Conservation (phyloP, 495 filamentous ascomycete species). For the Aspergillus asperescens region DNA sequence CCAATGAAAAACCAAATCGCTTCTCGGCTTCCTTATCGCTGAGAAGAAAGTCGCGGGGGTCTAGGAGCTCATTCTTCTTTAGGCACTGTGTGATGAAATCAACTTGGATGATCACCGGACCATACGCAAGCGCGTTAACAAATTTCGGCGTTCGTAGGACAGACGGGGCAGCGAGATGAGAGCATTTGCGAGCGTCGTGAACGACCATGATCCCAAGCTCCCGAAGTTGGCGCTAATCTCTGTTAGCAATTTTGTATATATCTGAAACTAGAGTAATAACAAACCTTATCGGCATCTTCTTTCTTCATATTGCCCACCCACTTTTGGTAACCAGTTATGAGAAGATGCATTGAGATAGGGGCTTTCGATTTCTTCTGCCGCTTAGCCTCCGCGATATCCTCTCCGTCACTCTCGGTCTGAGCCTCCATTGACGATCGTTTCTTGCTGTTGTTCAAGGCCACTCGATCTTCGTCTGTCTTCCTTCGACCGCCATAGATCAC, state of each 20-base stretch:
- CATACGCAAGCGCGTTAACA: constrained; percentile 73
- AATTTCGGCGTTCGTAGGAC: constrained; percentile 92
- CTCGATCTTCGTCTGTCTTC: constrained; percentile 46
- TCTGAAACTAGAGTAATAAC: constrained; percentile 20
- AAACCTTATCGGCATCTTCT: constrained; percentile 76
- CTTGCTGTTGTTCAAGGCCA: constrained; percentile 30
- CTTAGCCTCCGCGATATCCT: constrained; percentile 51
- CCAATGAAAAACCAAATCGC: constrained; percentile 60
- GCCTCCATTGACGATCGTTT: constrained; percentile 39
- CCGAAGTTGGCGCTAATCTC: constrained; percentile 67
- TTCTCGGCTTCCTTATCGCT: constrained; percentile 66
- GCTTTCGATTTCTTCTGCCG: constrained; percentile 55
- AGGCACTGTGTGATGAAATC: constrained; percentile 77
- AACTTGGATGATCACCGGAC: constrained; percentile 65
- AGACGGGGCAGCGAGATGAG: constrained; percentile 80
- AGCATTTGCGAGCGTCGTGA: constrained; percentile 65
- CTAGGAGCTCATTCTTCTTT: constrained; percentile 51
- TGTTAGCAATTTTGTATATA: constrained; percentile 20
- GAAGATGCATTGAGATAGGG: constrained; percentile 61
- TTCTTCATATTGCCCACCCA: constrained; percentile 65
- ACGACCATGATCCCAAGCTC: constrained; percentile 77
- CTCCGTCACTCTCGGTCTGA: constrained; percentile 49
- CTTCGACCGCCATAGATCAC: constrained; percentile 68
- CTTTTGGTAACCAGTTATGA: constrained; percentile 72
- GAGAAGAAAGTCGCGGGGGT: constrained; percentile 58